phyloP scores from a whole-genome alignment of 495 filamentous ascomycete species.

The Penicillium manginii region DNA sequence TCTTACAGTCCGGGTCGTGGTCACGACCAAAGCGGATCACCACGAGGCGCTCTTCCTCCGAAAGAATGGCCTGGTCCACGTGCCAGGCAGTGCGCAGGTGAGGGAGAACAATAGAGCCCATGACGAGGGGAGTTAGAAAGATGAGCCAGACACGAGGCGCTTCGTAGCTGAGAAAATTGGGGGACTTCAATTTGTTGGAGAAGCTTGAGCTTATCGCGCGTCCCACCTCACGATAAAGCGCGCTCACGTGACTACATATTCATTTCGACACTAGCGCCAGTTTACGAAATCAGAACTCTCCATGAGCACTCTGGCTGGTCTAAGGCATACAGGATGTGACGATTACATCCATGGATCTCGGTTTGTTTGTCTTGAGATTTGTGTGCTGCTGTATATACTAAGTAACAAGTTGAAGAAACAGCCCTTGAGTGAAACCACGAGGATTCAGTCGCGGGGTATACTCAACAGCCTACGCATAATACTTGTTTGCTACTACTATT shows the following conservation, averaged over 20 bases:
- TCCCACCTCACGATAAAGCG: conserved; percentile 21
- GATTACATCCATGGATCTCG: no score
- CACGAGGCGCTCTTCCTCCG: conserved; percentile 94
- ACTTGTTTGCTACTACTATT: no score
- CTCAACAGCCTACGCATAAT: no score
- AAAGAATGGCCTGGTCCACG: conserved; percentile 90
- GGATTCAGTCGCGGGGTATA: no score
- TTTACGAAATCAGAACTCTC: no score
- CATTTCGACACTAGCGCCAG: no score
- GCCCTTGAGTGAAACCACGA: no score
- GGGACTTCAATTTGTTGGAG: neutral
- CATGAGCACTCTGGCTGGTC: no score
- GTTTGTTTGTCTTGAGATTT: no score
- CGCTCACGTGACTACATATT: conserved; percentile 30
- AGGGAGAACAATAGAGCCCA: conserved; percentile 92
- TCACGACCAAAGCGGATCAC: conserved; percentile 91
- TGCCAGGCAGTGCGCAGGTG: conserved; percentile 95
- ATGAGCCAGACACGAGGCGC: neutral
- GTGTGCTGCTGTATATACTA: no score
- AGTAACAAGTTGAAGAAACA: no score
- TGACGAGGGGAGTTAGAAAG: conserved; percentile 36
- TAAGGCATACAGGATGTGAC: no score
- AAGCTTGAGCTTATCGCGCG: conserved; percentile 28
- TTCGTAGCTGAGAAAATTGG: neutral
- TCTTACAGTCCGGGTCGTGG: conserved; percentile 63